These are phyloP conservation scores for Gaeumannomyces sp. DNA, from an alignment of 2,329 filamentous ascomycete genomes.

Conservation along the genomic window DNA sequence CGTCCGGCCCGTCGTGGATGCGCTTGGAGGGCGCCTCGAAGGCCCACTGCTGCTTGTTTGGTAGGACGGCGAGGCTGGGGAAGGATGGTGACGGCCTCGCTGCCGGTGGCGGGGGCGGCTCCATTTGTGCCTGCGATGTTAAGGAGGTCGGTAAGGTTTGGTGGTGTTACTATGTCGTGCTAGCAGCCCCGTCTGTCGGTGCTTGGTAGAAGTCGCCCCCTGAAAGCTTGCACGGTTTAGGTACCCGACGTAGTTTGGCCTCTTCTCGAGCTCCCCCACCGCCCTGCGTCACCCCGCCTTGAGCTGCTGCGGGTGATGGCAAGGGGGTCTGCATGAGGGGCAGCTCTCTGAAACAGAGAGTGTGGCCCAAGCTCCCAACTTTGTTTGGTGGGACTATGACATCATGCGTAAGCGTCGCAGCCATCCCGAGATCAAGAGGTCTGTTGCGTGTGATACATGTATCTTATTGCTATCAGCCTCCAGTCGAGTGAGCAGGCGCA, in stretches of 20 bases:
- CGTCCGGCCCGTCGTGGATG: slow-evolving; percentile 81
- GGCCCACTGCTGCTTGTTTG: slow-evolving; percentile 37
- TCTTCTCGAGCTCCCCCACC: not conserved
- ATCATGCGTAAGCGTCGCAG: not conserved
- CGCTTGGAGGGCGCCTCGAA: slow-evolving; percentile 69
- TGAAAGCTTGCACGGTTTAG: not conserved
- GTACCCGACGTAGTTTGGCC: not conserved
- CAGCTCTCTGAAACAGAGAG: not conserved
- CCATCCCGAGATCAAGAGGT: not conserved
- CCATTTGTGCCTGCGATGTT: not conserved
- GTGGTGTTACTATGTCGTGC: not conserved
- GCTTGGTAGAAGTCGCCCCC: too few relatives aligned
- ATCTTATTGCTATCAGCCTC: too few relatives aligned
- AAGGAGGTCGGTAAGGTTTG: too few relatives aligned
- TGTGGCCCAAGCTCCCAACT: not conserved
- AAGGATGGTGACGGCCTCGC: slow-evolving; percentile 13
- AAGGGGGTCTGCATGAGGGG: not conserved
- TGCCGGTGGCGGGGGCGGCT: slow-evolving; percentile 5
- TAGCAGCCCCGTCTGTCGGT: not conserved
- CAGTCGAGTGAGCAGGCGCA: too few relatives aligned
- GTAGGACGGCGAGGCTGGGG: slow-evolving; percentile 41
- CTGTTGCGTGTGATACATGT: too few relatives aligned
- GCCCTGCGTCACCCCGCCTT: not conserved
- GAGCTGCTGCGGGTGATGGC: not conserved
- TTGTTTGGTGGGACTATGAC: not conserved